Evolutionary conservation across 495 filamentous ascomycete genomes (phyloP).

Genomic region (Lasiosphaeria hispida): DNA sequence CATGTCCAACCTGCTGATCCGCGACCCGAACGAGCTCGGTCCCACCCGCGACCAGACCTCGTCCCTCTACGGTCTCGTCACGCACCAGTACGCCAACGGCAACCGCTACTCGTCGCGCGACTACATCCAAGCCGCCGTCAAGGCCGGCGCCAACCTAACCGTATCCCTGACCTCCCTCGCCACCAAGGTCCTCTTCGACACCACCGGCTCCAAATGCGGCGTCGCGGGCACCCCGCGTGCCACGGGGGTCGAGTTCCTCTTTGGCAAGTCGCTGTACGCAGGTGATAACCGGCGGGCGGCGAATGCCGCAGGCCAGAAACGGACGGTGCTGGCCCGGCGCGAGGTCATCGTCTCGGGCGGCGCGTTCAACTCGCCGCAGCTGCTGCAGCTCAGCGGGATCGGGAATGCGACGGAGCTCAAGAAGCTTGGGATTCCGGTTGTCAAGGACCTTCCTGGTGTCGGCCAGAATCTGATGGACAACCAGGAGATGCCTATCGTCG

Average conservation of each 20-base stretch:
- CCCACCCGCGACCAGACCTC: constrained; percentile 33
- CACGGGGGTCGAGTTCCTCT: constrained; percentile 34
- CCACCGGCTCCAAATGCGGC: constrained; percentile 21
- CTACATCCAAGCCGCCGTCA: constrained; percentile 32
- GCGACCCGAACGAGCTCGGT: constrained; percentile 34
- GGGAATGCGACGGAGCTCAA: constrained; percentile 34
- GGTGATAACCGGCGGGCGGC: constrained; percentile 27
- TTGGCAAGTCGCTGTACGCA: constrained; percentile 34
- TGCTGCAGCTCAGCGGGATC: constrained; percentile 47
- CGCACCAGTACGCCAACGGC: constrained; percentile 34
- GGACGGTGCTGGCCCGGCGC: constrained; percentile 39
- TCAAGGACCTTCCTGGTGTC: constrained; percentile 51
- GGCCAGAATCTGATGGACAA: constrained; percentile 58
- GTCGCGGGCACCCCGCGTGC: constrained; percentile 22
- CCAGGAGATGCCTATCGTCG: constrained; percentile 39
- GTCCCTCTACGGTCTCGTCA: constrained; percentile 34
- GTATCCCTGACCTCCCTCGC: constrained; percentile 36
- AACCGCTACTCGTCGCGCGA: constrained; percentile 36
- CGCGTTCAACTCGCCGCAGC: constrained; percentile 50
- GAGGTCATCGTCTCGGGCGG: constrained; percentile 56
- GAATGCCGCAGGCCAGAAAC: constrained; percentile 31
- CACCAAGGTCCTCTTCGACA: constrained; percentile 35
- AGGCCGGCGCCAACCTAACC: constrained; percentile 30
- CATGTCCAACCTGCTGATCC: constrained; percentile 29
- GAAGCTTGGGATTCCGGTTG: constrained; percentile 40